Conservation (phyloP, 495 filamentous ascomycete species). For the Aspergillus panamensis region DNA sequence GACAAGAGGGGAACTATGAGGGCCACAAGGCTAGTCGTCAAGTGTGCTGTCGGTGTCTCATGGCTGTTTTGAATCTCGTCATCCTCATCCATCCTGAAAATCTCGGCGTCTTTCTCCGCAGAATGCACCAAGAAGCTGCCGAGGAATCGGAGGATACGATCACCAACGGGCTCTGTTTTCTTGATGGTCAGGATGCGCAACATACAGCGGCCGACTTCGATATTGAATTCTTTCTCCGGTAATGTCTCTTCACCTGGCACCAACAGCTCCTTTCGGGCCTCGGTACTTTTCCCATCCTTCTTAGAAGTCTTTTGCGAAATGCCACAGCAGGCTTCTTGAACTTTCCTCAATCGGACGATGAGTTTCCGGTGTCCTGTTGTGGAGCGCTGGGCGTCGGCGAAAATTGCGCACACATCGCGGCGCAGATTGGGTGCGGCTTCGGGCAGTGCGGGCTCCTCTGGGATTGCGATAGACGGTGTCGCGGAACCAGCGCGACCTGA, state of each 20-base stretch:
- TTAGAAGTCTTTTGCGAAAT: conserved; percentile 55
- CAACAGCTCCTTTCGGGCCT: conserved; percentile 38
- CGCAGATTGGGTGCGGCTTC: conserved; percentile 63
- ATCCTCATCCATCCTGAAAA: conserved; percentile 41
- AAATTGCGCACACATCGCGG: conserved; percentile 71
- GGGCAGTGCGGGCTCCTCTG: conserved; percentile 61
- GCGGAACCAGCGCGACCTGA: conserved; percentile 63
- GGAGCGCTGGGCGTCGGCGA: conserved; percentile 81
- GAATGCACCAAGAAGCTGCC: conserved; percentile 80
- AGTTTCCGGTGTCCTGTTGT: conserved; percentile 88
- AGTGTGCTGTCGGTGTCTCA: conserved; percentile 77
- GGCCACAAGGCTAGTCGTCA: conserved; percentile 69
- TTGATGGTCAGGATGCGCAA: conserved; percentile 79
- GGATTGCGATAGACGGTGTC: conserved; percentile 58
- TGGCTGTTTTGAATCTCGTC: conserved; percentile 50
- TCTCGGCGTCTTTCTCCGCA: conserved; percentile 66
- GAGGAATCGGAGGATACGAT: conserved; percentile 78
- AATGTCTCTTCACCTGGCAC: conserved; percentile 53
- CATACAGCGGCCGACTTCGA: conserved; percentile 77
- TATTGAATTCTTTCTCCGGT: conserved; percentile 81
- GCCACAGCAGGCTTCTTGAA: conserved; percentile 85
- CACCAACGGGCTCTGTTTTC: conserved; percentile 87
- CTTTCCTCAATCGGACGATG: conserved; percentile 75
- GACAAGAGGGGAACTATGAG: conserved; percentile 65
- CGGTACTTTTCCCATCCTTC: conserved; percentile 37